A percentile compares a stretch with the other conserved stretches of the same genome.
phyloP scores from a whole-genome alignment of 495 filamentous ascomycete species.

The Penicillium ochrochloron region DNA sequence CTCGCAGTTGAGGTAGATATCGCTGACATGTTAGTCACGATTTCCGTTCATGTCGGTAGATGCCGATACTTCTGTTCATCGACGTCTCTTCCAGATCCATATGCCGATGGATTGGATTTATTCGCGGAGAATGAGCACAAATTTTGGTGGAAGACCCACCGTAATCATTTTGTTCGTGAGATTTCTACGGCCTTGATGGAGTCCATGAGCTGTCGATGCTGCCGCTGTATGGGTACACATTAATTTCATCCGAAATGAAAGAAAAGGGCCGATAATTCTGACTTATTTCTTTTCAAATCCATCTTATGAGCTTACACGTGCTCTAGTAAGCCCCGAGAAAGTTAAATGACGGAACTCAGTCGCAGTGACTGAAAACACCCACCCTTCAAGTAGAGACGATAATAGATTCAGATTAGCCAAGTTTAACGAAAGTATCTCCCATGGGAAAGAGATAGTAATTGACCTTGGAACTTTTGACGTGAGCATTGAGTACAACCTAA shows the following conservation, averaged over 20 bases:
- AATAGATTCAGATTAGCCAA: too few relatives aligned
- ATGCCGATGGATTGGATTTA: slow-evolving; percentile 1
- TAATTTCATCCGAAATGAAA: neutral
- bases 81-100: neutral
- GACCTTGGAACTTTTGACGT: too few relatives aligned
- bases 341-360: too few relatives aligned
- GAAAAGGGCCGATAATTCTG: too few relatives aligned
- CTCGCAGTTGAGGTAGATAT: slow-evolving; percentile 1
- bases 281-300: too few relatives aligned
- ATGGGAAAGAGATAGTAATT: too few relatives aligned
- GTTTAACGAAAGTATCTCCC: too few relatives aligned
- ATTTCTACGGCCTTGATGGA: slow-evolving; percentile 1
- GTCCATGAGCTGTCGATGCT: slow-evolving; percentile 4
- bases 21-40: neutral
- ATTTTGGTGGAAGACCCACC: slow-evolving; percentile 4
- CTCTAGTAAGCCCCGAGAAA: too few relatives aligned
- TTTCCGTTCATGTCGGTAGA: slow-evolving; percentile 4
- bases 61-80: slow-evolving; percentile 1
- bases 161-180: slow-evolving; percentile 1
- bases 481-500: too few relatives aligned
- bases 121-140: slow-evolving; percentile 1
- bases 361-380: too few relatives aligned
- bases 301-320: too few relatives aligned
- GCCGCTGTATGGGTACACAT: neutral
- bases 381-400: too few relatives aligned